phyloP scores from a whole-genome alignment of 148 eudicot genomes.

The Mesembryanthemum crystallinum region DNA sequence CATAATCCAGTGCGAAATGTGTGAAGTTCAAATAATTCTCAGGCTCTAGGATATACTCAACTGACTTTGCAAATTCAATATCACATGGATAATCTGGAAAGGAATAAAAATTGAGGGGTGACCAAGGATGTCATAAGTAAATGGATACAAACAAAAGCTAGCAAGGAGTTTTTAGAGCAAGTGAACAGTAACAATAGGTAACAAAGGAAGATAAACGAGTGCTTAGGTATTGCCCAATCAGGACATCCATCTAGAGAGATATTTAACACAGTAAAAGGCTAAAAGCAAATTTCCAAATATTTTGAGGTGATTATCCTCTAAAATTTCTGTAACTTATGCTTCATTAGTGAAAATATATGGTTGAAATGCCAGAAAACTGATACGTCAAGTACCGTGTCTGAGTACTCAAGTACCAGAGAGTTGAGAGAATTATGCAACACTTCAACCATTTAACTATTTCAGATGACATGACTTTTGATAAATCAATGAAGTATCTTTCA shows the following conservation, averaged over 20 bases:
- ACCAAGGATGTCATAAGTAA: neutral
- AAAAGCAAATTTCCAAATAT: neutral
- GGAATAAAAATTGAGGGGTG: slow-evolving; percentile 2
- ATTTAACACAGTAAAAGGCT: neutral
- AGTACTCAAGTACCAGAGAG: too few species aligned
- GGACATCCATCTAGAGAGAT: neutral
- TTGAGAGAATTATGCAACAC: too few species aligned
- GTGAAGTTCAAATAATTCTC: slow-evolving; percentile 53
- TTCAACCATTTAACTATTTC: too few species aligned
- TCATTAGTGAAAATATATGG: too few species aligned
- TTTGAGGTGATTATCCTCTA: too few species aligned
- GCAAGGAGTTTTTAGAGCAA: neutral
- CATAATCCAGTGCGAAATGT: slow-evolving; percentile 48
- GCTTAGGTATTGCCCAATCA: neutral
- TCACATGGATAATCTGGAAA: slow-evolving; percentile 76
- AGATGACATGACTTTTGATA: too few species aligned
- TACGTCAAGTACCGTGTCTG: too few species aligned
- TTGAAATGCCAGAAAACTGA: too few species aligned
- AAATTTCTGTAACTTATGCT: too few species aligned
- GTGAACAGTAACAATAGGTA: neutral
- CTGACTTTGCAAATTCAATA: slow-evolving; percentile 57
- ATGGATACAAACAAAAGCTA: neutral
- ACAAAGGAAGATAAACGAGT: neutral
- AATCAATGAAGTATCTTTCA: too few species aligned
- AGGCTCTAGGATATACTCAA: slow-evolving; percentile 63